These are phyloP conservation scores for Corylus heterophylla DNA, from an alignment of 306 rosid genomes.

Conservation along the genomic window DNA sequence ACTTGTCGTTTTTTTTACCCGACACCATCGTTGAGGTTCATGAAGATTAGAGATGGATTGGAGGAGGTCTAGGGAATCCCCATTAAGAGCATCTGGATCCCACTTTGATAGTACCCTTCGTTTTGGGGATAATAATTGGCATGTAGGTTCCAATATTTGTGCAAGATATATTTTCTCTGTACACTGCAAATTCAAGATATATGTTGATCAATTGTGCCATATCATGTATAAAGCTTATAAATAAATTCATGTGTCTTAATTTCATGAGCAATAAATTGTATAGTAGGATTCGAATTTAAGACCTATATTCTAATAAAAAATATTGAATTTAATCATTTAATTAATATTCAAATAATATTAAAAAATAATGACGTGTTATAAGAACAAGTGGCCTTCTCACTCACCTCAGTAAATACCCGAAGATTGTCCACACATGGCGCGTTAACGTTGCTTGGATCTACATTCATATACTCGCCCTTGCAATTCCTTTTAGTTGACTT, in stretches of 20 bases:
- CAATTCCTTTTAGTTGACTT: constrained; percentile 27
- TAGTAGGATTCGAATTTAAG: too few relatives aligned
- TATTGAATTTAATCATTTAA: too few relatives aligned
- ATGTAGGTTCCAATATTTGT: constrained; percentile 25
- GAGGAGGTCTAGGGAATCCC: background rate
- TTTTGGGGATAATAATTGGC: background rate
- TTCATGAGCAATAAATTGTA: too few relatives aligned
- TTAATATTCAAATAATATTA: too few relatives aligned
- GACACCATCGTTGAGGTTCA: background rate
- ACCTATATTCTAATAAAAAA: too few relatives aligned
- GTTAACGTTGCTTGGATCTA: constrained; percentile 41
- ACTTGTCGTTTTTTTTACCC: background rate
- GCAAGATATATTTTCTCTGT: background rate
- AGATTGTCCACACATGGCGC: constrained; percentile 38
- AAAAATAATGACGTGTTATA: background rate
- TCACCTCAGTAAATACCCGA: constrained; percentile 28
- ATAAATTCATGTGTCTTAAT: too few relatives aligned
- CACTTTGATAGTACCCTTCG: background rate
- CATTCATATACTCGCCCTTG: constrained; percentile 17
- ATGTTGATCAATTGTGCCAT: too few relatives aligned
- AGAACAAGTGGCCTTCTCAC: background rate
- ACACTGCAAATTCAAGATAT: constrained; percentile 17
- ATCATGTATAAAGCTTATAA: too few relatives aligned
- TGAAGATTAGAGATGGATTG: background rate
- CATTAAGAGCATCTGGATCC: background rate